phyloP scores from a whole-genome alignment of 169 alveolate species.

The Miamiensis avidus region DNA sequence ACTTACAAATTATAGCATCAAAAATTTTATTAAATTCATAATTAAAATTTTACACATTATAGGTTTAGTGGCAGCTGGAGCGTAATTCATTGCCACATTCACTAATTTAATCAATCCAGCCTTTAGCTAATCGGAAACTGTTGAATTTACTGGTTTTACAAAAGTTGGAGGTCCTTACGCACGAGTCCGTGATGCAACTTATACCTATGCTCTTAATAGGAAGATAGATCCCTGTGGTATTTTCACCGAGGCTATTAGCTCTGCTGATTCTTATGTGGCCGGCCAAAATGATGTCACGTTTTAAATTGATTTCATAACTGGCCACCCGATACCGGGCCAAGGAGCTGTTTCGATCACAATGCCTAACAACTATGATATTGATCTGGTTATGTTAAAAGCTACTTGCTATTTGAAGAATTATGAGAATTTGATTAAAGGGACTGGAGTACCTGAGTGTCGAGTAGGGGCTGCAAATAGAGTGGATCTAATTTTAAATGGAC shows the following conservation, averaged over 20 bases:
- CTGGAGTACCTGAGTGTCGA: background rate
- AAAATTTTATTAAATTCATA: too few relatives aligned
- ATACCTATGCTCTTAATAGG: background rate
- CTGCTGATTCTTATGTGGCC: background rate
- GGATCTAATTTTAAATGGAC: slow-evolving; percentile 18
- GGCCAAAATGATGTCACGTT: slow-evolving; percentile 16
- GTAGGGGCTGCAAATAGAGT: slow-evolving; percentile 19
- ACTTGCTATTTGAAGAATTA: background rate
- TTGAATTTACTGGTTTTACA: background rate
- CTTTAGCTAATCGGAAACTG: background rate
- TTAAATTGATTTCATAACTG: slow-evolving; percentile 1
- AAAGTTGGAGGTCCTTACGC: background rate
- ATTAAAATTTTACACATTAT: too few relatives aligned
- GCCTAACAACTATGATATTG: background rate
- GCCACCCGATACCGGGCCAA: slow-evolving; percentile 7
- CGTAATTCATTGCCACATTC: background rate
- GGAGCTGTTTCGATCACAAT: slow-evolving; percentile 11
- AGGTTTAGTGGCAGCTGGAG: background rate
- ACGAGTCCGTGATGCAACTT: background rate
- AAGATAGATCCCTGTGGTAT: slow-evolving; percentile 3
- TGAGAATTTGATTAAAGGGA: background rate
- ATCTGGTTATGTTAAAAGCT: slow-evolving; percentile 9
- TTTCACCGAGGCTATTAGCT: background rate
- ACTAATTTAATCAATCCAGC: slow-evolving; percentile 20
- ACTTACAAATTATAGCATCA: too few relatives aligned